A percentile compares a stretch with the other conserved stretches of the same genome.
phyloP scores from a whole-genome alignment of 1,139 yeast species.

The Arxiozyma slooffiae region DNA sequence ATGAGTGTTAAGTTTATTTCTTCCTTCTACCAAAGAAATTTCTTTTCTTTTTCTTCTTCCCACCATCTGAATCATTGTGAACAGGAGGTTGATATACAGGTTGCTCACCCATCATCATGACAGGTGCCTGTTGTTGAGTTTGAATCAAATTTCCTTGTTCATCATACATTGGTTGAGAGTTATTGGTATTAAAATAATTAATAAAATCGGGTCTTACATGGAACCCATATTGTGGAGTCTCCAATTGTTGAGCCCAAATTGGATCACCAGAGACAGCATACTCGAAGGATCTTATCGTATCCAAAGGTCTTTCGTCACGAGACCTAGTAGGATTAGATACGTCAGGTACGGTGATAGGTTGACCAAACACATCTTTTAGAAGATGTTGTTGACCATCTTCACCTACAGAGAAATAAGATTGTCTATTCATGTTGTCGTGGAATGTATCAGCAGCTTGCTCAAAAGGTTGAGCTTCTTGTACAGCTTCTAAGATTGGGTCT shows the following conservation, averaged over 20 bases:
- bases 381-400: slow-evolving; percentile 25
- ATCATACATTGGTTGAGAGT: slow-evolving; percentile 4
- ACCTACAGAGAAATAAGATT: slow-evolving; percentile 21
- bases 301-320: slow-evolving; percentile 92
- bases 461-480: slow-evolving; percentile 94
- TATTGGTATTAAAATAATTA: slow-evolving; percentile 19
- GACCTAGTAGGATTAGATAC: slow-evolving; percentile 86
- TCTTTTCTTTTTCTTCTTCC: slow-evolving; percentile 45
- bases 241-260: slow-evolving; percentile 68
- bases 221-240: slow-evolving; percentile 71
- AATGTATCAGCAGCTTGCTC: slow-evolving; percentile 50
- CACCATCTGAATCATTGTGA: slow-evolving; percentile 34
- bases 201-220: slow-evolving; percentile 53
- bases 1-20: too few relatives aligned
- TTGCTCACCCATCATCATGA: slow-evolving; percentile 36
- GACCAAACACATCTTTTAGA: slow-evolving; percentile 75
- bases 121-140: slow-evolving; percentile 2
- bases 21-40: slow-evolving; percentile 71
- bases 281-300: slow-evolving; percentile 87
- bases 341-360: slow-evolving; percentile 65
- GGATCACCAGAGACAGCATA: slow-evolving; percentile 87
- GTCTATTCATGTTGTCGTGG: slow-evolving; percentile 28
- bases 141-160: slow-evolving; percentile 5
- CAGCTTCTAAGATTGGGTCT: slow-evolving; percentile 85
- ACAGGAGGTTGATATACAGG: slow-evolving; percentile 56